Evolutionary conservation across 176 grass and related monocot genomes (phyloP).

Genomic region (Secale cereale): DNA sequence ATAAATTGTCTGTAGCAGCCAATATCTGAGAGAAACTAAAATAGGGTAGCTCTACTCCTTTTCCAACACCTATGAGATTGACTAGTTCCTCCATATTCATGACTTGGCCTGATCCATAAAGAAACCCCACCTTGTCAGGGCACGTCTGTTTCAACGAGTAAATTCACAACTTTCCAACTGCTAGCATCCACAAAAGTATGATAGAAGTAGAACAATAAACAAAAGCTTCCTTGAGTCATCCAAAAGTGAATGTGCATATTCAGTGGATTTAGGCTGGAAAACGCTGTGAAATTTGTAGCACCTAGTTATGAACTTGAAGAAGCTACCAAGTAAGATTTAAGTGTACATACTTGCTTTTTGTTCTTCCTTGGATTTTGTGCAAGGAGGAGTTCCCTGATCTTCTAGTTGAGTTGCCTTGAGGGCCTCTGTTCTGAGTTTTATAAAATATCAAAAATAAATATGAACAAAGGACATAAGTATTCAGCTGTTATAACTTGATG

Average conservation of each 20-base stretch:
- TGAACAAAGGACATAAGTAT: not conserved
- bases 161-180: too few species aligned
- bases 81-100: not conserved
- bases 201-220: not conserved
- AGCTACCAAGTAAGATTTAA: not conserved
- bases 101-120: constrained; percentile 7
- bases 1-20: constrained; percentile 13
- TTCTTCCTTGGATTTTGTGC: not conserved
- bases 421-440: not conserved
- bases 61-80: not conserved
- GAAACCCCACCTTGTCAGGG: not conserved
- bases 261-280: not conserved
- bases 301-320: not conserved
- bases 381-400: not conserved
- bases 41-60: not conserved
- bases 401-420: not conserved
- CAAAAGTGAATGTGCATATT: not conserved
- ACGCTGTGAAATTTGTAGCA: not conserved
- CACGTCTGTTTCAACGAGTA: too few species aligned
- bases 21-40: constrained; percentile 28
- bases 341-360: constrained; percentile 10
- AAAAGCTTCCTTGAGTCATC: not conserved
- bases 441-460: not conserved
- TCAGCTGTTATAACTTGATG: not conserved
- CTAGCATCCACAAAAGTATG: not conserved